Evolutionary conservation across 306 rosid species (phyloP), one percentile per base, ranked within the genome.

Genomic region (Dicorynia guianensis): DNA sequence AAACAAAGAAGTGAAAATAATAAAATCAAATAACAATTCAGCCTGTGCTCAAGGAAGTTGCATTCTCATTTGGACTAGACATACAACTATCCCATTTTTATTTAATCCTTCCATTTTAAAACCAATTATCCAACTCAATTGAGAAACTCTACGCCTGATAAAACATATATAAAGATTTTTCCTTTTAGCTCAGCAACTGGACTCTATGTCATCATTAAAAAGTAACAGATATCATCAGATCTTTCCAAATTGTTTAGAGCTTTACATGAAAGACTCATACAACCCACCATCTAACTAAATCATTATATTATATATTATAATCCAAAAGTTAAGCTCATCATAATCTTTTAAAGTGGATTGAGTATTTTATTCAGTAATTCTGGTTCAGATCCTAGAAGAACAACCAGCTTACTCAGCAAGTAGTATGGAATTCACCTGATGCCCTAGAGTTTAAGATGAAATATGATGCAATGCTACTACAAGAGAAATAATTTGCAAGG

Each of bases 371-470:
- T 48, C 66, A 25, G 30, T 2, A 25, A 25, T 25, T 25, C 30
- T 60, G 47, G 66, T 72, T 42, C 43, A 57, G 68, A 66, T 38
- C 57, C 66, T 62, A 61, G 1, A 58, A 54, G 62, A 77, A 78
- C 60, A 58, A 7, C 15, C 35, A 60, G 60, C 17, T 68, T 62
- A 44, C 34, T 72, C 54, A 33, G 59, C 19, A 47, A 10, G 60
- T 69, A 33, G 12, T 25, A 0, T 12, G 38, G 52, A 65, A 69
- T 20, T 71, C 63, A 19, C 20, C 44, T 34, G 50, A 75, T 10
- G n/a, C 25, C 69, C 50, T 2, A 19, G 50, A 35, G 69, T 69
- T 59, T 43, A 80, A 25, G 61, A 53, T 74, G 35, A 78, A 63
- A 77, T 34, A 36, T 62, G 40, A 62, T 54, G 62, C 38, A 15